Evolutionary conservation across 2,329 filamentous ascomycete species (phyloP), one percentile per base, ranked within the genome.

Genomic region (Ophiostoma angusticollis): DNA sequence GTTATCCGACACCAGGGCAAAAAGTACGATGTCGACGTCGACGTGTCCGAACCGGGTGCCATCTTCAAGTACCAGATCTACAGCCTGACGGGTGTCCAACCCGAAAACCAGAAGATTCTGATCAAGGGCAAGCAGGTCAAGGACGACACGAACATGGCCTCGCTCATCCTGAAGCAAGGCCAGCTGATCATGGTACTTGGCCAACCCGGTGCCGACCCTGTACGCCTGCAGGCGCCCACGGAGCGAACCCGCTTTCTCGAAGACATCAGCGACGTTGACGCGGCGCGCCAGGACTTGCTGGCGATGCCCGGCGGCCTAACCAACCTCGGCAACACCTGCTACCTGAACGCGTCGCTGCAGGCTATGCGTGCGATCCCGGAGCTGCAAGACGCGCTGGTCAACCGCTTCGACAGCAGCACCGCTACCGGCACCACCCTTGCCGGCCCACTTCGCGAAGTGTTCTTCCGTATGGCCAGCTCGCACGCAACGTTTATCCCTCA

Each of bases 101-200:
- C 91, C 48, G 84, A 93, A 46, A 81, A 89, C 46, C 93, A 98
- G 61, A 96, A 96, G 65, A 84, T 98, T 51, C 65, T 98, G 41
- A 76, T 95, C 60, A 95, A 94, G 63, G 86, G 86, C 48, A 84
- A 84, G 47, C 85, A 93, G 61, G 76, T 98, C 51, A 98, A 95
- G 62, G 83, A 98, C 74, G 86, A 96, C 55, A 84, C 85, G 42
- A 79, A 85, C 43, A 77, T 98, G 59, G 77, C 78, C 48, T 82
- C 80, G 52, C 72, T 96, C 45, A 80, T 80, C 52, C 77, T 93
- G 52, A 96, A 94, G 68, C 67, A 83, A 24, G 82, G 82, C 41
- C 84, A 93, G 59, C 72, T 68, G 17, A 83, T 98, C 58, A 93
- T 94, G 78, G 93, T 98, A 82, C 84, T 98, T 73, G 93, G 93